phyloP scores from a whole-genome alignment of 306 rosid genomes.

The Inga leiocalycina region DNA sequence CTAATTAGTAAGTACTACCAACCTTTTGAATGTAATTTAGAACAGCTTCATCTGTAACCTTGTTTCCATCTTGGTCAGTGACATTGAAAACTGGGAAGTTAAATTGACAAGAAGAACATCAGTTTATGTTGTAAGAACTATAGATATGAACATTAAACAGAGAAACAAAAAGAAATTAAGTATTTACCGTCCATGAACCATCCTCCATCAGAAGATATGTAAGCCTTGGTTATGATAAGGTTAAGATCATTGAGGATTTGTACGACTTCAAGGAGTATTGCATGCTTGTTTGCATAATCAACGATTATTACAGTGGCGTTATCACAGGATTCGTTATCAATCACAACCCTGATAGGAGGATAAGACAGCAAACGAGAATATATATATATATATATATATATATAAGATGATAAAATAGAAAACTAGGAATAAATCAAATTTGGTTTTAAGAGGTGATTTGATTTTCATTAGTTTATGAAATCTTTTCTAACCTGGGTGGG shows the following conservation, averaged over 20 bases:
- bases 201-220: constrained; percentile 90
- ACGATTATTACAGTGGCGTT: constrained; percentile 49
- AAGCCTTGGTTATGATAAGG: constrained; percentile 81
- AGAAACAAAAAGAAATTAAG: neutral
- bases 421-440: neutral
- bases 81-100: constrained; percentile 74
- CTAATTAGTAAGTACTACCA: constrained; percentile 26
- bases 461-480: neutral
- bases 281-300: constrained; percentile 80
- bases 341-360: constrained; percentile 27
- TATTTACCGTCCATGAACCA: constrained; percentile 99
- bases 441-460: neutral
- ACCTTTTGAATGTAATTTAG: constrained; percentile 79
- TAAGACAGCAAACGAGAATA: neutral
- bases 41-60: constrained; percentile 75
- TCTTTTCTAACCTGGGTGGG: constrained; percentile 9
- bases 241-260: constrained; percentile 88
- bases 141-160: neutral
- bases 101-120: constrained; percentile 4
- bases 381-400: neutral
- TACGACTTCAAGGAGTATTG: constrained; percentile 87
- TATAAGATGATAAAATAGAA: neutral
- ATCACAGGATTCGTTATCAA: constrained; percentile 28
- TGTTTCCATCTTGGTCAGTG: constrained; percentile 91
- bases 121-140: neutral